Evolutionary conservation across 371 early-diverging fungal species (phyloP), one percentile per base, ranked within the genome.

Genomic region (Mucor racemosus): DNA sequence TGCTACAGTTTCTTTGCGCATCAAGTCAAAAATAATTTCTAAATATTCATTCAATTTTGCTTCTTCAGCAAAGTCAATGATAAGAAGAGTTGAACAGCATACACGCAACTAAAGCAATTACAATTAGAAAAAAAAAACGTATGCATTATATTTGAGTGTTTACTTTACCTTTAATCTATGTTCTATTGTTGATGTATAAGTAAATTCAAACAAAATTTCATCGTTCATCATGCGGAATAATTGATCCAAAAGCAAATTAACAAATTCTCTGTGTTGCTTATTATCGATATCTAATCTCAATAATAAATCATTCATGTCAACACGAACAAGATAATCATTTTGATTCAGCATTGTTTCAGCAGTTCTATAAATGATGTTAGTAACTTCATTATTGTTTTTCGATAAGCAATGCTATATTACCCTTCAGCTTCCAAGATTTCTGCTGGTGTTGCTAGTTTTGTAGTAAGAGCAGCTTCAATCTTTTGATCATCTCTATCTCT

Each of bases 271-370:
- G 38, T 84, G 81, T 0, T 67, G 19, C 7, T 69, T 42, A 13
- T 73, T 72, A 7, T 71, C 64, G 9, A 62, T 40, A 33, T 84
- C 72, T 26, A 88, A 58, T 39, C 80, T 76, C n/a, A 80, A 42
- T 33, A 90, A 57, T 6, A 90, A 33, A 56, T 79, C 81, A 61
- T 83, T 86, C 74, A 82, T 81, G 56, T 75, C 57, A 9, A 89
- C 85, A 14, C 90, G 84, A 5, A 86, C 83, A 48, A 78, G 63
- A 58, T 87, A 88, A 62, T 90, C 90, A 44, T 82, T 82, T 62
- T 77, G 76, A 54, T 58, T 74, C 54, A 80, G 75, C 4, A 76
- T 41, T 4, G 63, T 65, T 14, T 71, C 76, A 0, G 66, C 82
- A 40, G 80, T 76, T 14, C 82, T 82, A 64, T 15, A 17, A 41